Conservation (phyloP, 2,329 filamentous ascomycete genomes). For the Fusarium sp. region DNA sequence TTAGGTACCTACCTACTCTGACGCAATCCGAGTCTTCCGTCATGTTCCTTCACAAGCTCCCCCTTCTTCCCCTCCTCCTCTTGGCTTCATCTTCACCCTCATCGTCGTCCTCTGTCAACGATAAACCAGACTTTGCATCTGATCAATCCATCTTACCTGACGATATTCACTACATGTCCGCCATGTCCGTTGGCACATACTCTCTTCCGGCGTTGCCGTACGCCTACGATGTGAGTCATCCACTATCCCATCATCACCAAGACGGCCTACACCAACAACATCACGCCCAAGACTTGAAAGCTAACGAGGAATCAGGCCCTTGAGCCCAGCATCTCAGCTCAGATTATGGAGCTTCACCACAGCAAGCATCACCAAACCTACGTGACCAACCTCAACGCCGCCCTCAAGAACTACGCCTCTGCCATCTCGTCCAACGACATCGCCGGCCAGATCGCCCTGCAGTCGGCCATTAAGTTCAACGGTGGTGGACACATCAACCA, state of each 20-base stretch:
- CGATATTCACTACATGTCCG: conserved; percentile 4
- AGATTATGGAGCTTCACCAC: conserved; percentile 87
- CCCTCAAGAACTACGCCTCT: conserved; percentile 67
- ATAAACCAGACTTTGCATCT: conserved; percentile 7
- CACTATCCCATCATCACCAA: neutral
- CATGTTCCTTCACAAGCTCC: conserved; percentile 22
- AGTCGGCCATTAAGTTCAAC: conserved; percentile 83
- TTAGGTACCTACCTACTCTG: no score
- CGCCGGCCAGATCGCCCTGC: conserved; percentile 72
- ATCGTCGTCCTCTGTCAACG: conserved; percentile 4
- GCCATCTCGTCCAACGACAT: conserved; percentile 69
- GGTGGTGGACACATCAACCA: conserved; percentile 95
- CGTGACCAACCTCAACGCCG: conserved; percentile 78
- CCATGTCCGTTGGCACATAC: conserved; percentile 60
- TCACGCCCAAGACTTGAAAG: neutral
- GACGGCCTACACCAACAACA: no score
- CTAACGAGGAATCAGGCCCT: conserved; percentile 63
- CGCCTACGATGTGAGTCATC: conserved; percentile 71
- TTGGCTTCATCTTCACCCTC: conserved; percentile 7
- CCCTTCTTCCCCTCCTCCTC: conserved; percentile 38
- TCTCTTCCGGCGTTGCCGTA: conserved; percentile 74
- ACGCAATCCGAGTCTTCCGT: conserved; percentile 27
- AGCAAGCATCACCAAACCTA: conserved; percentile 83
- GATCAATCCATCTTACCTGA: neutral
- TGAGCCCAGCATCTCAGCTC: conserved; percentile 77